A percentile compares a stretch with the other conserved stretches of the same genome.
Evolutionary conservation across 2,329 filamentous ascomycete species (phyloP).

Genomic region (Phyllosticta paracitricarpa): DNA sequence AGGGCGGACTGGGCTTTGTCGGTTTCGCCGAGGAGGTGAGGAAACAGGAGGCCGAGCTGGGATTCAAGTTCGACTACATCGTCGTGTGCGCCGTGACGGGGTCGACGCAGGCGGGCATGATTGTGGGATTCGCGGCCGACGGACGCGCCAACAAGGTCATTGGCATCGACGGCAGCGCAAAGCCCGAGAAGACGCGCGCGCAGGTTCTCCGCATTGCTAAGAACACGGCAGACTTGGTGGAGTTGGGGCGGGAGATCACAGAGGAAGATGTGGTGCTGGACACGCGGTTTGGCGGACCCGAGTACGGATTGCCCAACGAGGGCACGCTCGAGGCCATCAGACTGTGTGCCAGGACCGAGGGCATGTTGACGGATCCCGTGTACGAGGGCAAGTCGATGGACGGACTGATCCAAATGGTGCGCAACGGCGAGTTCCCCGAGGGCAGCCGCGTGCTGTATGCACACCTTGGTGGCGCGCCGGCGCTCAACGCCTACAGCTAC

Average conservation of each 20-base stretch:
- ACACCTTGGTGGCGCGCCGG: slow-evolving; percentile 60
- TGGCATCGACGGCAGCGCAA: slow-evolving; percentile 57
- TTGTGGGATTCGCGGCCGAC: slow-evolving; percentile 56
- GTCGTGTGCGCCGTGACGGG: slow-evolving; percentile 64
- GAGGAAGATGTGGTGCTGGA: slow-evolving; percentile 55
- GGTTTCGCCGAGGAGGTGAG: slow-evolving; percentile 60
- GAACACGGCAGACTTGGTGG: slow-evolving; percentile 53
- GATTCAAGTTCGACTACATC: slow-evolving; percentile 55
- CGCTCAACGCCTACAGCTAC: slow-evolving; percentile 52
- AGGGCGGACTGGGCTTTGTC: slow-evolving; percentile 59
- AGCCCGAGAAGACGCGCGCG: slow-evolving; percentile 49
- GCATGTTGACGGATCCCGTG: slow-evolving; percentile 64
- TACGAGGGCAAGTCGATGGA: slow-evolving; percentile 69
- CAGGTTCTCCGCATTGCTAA: slow-evolving; percentile 59
- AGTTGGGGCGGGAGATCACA: slow-evolving; percentile 50
- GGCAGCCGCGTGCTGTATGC: slow-evolving; percentile 60
- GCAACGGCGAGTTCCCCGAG: slow-evolving; percentile 49
- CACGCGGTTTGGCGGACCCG: slow-evolving; percentile 54
- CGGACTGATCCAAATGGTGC: slow-evolving; percentile 60
- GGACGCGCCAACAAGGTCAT: slow-evolving; percentile 41
- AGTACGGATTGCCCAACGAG: slow-evolving; percentile 58
- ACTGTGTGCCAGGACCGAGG: slow-evolving; percentile 58
- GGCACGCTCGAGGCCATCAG: slow-evolving; percentile 58
- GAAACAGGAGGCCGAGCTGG: slow-evolving; percentile 49
- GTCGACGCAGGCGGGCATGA: slow-evolving; percentile 60